Base-by-base conservation (phyloP, 495 filamentous ascomycete genomes). In the Articulospora tetracladia region DNA sequence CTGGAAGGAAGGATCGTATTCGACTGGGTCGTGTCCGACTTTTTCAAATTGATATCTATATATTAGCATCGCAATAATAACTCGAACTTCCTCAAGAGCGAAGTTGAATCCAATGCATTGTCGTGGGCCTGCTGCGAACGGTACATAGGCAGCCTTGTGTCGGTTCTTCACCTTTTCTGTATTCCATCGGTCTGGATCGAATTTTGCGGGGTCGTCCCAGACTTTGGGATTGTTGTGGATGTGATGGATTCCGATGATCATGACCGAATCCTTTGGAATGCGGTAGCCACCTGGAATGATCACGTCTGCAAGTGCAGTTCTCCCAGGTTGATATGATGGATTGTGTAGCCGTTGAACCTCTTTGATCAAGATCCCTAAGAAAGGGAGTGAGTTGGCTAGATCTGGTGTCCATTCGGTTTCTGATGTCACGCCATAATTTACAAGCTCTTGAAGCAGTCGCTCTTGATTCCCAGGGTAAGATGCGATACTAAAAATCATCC, bases 21-120 rank as follows among this genome's bases (percentile, higher is more conserved):
- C 77, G n/a, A 83, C 67, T 0, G 71, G 59, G 23, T 71, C 74
- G 41, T 71, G 61, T 12, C 70, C 72, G 17, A 77, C 77, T 6
- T 72, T 69, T 0, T 60, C 62, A 52, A 81, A 85, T 52, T 78
- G 59, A 59, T 85, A 86, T 17, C 78, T 71, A 52, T 76, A 83
- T 2, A 85, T 68, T 32, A 86, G 59, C 68, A 83, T 74, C 0
- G 73, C 62, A 51, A 86, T 51, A 28, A 83, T 70, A 0, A 79
- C 69, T 70, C 82, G 82, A 59, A 83, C 69, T 58, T 86, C 80
- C 49, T 72, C 68, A 22, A 86, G 62, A 0, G 81, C 83, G 65
- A 84, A 80, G 66, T 83, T 85, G 66, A 84, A 85, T 0, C 81
- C 82, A 57, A 86, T 80, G 64, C 82, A 85, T 62, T 71, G 72